Percentiles rank a stretch among this genome's conserved stretches.
Evolutionary conservation across 768 basidiomycete species (phyloP).

Genomic region (Tricholoma matsutake): DNA sequence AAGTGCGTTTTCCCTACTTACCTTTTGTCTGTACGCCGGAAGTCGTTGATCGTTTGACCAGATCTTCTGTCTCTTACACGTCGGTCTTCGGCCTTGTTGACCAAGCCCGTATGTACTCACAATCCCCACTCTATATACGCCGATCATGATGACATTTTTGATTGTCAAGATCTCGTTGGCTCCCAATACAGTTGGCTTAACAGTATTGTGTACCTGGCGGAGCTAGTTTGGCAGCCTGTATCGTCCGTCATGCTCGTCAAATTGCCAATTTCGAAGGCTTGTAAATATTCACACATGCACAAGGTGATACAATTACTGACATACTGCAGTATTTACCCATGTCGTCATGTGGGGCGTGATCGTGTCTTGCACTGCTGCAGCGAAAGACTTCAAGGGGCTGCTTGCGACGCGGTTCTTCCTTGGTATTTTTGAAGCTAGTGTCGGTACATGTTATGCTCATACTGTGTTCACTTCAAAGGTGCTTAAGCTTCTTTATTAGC

Average conservation of each 20-base stretch:
- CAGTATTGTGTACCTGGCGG: constrained; percentile 43
- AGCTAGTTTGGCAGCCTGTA: constrained; percentile 41
- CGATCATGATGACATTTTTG: not conserved
- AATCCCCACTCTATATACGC: not conserved
- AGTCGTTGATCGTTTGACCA: constrained; percentile 7
- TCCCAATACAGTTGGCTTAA: constrained; percentile 43
- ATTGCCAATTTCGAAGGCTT: constrained; percentile 37
- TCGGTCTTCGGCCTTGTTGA: constrained; percentile 41
- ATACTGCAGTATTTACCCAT: constrained; percentile 28
- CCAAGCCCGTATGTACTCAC: constrained; percentile 27
- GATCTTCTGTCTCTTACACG: constrained; percentile 45
- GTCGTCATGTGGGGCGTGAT: constrained; percentile 42
- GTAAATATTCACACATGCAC: constrained; percentile 20
- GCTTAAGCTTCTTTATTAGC: constrained; percentile 19
- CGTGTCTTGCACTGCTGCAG: constrained; percentile 36
- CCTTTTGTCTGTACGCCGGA: not conserved
- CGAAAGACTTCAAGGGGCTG: constrained; percentile 38
- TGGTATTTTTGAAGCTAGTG: constrained; percentile 45
- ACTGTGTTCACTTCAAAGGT: not conserved
- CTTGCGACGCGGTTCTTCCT: constrained; percentile 41
- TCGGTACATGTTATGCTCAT: constrained; percentile 25
- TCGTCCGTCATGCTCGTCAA: constrained; percentile 40
- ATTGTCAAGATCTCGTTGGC: constrained; percentile 29
- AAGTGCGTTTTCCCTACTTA: constrained; percentile 28
- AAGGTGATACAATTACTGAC: not conserved